These are phyloP conservation scores for Leccinum sublutescens DNA, from an alignment of 768 basidiomycete species.

Conservation along the genomic window DNA sequence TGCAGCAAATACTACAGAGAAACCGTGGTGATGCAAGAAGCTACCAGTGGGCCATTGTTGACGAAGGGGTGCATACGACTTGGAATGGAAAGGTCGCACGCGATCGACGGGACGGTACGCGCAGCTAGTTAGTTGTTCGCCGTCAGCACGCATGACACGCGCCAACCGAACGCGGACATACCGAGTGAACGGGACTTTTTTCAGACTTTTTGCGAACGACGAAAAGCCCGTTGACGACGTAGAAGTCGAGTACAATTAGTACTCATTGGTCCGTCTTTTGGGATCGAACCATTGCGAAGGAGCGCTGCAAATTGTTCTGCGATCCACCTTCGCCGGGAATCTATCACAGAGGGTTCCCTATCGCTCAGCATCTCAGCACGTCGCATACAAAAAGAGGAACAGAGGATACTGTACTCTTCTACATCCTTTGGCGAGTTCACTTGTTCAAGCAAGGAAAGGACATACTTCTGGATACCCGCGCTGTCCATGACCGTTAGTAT, in stretches of 20 bases:
- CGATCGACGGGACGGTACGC: slow-evolving; percentile 43
- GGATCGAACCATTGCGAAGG: slow-evolving; percentile 74
- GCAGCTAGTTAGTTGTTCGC: slow-evolving; percentile 42
- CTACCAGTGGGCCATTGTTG: too few relatives aligned
- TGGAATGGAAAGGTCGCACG: too few relatives aligned
- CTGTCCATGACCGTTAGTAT: slow-evolving; percentile 73
- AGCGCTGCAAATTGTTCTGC: slow-evolving; percentile 81
- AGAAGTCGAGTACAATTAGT: slow-evolving; percentile 72
- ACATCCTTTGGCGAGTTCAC: slow-evolving; percentile 47
- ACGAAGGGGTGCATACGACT: too few relatives aligned
- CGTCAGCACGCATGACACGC: not conserved
- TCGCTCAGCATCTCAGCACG: slow-evolving; percentile 14
- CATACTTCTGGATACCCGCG: slow-evolving; percentile 75
- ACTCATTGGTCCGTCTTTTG: slow-evolving; percentile 76
- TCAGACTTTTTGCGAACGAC: slow-evolving; percentile 68
- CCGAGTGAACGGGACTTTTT: slow-evolving; percentile 57
- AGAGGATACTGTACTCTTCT: slow-evolving; percentile 38
- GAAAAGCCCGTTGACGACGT: slow-evolving; percentile 81
- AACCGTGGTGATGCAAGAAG: too few relatives aligned
- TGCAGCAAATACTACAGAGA: too few relatives aligned
- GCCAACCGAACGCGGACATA: slow-evolving; percentile 36
- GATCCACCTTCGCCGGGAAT: slow-evolving; percentile 73
- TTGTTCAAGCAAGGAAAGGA: slow-evolving; percentile 65
- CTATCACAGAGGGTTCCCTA: slow-evolving; percentile 48
- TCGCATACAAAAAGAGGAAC: slow-evolving; percentile 1